A percentile compares a stretch with the other conserved stretches of the same genome.
Evolutionary conservation across 768 basidiomycete genomes (phyloP).

Genomic region (Melanogaster broomeanus): DNA sequence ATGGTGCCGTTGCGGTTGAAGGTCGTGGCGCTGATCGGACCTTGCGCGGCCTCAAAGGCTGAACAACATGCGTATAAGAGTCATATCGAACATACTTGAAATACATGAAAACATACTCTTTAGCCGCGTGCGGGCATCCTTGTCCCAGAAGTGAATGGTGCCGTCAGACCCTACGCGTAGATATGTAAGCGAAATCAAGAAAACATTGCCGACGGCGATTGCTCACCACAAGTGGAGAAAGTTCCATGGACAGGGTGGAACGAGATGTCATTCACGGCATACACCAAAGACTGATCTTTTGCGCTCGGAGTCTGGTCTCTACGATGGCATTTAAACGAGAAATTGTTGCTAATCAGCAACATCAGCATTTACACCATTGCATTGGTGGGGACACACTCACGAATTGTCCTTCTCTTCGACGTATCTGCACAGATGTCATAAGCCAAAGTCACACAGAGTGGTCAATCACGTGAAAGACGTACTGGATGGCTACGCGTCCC

Average conservation of each 20-base stretch:
- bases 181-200: slow-evolving; percentile 3
- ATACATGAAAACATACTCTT: slow-evolving; percentile 58
- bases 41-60: slow-evolving; percentile 76
- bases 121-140: slow-evolving; percentile 87
- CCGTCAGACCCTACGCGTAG: slow-evolving; percentile 68
- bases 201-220: slow-evolving; percentile 19
- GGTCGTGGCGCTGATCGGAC: slow-evolving; percentile 75
- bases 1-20: slow-evolving; percentile 90
- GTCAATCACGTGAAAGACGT: slow-evolving; percentile 34
- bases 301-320: slow-evolving; percentile 53
- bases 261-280: slow-evolving; percentile 81
- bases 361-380: neutral
- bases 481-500: slow-evolving; percentile 96
- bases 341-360: slow-evolving; percentile 59
- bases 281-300: slow-evolving; percentile 72
- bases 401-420: slow-evolving; percentile 80
- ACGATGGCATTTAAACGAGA: slow-evolving; percentile 86
- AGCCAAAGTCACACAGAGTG: neutral
- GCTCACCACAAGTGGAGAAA: slow-evolving; percentile 74
- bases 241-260: slow-evolving; percentile 87
- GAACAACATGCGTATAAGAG: slow-evolving; percentile 6
- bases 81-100: neutral
- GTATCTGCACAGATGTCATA: slow-evolving; percentile 52
- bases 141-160: slow-evolving; percentile 93
- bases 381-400: slow-evolving; percentile 39